phyloP scores from a whole-genome alignment of 2,329 filamentous ascomycete species.

The Beauveria scarabaeidicola region DNA sequence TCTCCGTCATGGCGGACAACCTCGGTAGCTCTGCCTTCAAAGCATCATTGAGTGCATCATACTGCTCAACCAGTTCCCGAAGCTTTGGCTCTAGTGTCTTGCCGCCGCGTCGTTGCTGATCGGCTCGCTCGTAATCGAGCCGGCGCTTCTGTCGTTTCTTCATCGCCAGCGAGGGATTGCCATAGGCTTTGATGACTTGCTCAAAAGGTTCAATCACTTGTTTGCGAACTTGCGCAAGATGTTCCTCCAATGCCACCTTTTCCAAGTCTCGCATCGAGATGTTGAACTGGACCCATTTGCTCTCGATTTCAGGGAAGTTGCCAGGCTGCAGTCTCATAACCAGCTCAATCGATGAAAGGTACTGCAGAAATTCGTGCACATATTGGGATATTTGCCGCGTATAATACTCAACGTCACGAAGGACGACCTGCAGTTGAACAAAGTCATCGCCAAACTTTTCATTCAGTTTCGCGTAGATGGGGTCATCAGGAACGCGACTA shows the following conservation, averaged over 20 bases:
- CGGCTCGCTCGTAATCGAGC: conserved; percentile 76
- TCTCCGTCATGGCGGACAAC: conserved; percentile 72
- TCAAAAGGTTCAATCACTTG: conserved; percentile 81
- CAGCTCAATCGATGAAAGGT: conserved; percentile 73
- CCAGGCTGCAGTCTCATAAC: conserved; percentile 67
- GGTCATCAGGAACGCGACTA: conserved; percentile 62
- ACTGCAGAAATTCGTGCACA: conserved; percentile 71
- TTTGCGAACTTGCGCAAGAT: conserved; percentile 64
- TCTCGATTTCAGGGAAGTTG: conserved; percentile 75
- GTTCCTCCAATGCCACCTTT: conserved; percentile 72
- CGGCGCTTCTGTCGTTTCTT: conserved; percentile 92
- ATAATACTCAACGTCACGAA: conserved; percentile 91
- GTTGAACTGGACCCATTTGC: conserved; percentile 89
- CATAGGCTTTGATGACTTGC: conserved; percentile 68
- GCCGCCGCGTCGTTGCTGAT: conserved; percentile 67
- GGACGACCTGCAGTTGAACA: conserved; percentile 82
- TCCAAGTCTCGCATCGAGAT: conserved; percentile 80
- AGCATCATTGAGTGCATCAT: conserved; percentile 83
- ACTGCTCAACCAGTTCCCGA: conserved; percentile 76
- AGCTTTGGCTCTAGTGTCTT: conserved; percentile 85
- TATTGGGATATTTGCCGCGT: conserved; percentile 72
- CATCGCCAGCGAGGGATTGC: conserved; percentile 80
- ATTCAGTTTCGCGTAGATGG: conserved; percentile 69
- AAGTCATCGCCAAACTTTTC: conserved; percentile 90
- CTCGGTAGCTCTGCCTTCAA: conserved; percentile 86